Conservation (phyloP, 2,329 filamentous ascomycete species). For the Trematosphaeria pertusa region DNA sequence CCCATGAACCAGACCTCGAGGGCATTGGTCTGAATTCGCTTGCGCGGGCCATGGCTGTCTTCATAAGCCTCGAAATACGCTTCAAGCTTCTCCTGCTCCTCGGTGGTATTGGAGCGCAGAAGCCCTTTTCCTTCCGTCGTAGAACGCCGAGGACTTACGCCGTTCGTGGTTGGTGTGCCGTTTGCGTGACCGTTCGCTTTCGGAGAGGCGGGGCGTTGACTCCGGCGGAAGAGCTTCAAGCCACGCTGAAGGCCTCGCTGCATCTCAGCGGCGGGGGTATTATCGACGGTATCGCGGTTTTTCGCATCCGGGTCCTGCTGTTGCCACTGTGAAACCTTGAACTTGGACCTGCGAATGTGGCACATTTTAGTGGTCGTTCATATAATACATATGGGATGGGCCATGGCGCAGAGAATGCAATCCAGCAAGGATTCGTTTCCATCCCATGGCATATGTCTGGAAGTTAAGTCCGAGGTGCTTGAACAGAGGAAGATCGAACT, state of each 20-base stretch:
- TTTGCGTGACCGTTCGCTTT: neutral
- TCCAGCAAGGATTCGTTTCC: too few relatives aligned
- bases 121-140: too few relatives aligned
- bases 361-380: too few relatives aligned
- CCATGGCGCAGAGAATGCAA: too few relatives aligned
- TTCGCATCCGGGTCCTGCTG: constrained; percentile 31
- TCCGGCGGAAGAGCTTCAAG: neutral
- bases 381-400: too few relatives aligned
- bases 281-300: constrained; percentile 11
- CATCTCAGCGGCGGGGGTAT: constrained; percentile 6
- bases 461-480: too few relatives aligned
- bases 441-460: too few relatives aligned
- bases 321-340: constrained; percentile 51
- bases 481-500: too few relatives aligned
- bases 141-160: too few relatives aligned
- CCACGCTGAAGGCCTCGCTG: neutral
- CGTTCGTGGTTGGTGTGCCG: too few relatives aligned
- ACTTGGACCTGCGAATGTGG: too few relatives aligned
- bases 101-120: neutral
- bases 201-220: too few relatives aligned
- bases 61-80: constrained; percentile 22
- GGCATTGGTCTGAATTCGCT: constrained; percentile 30
- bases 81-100: constrained; percentile 21
- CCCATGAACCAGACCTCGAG: constrained; percentile 54
- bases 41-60: constrained; percentile 15